phyloP scores from a whole-genome alignment of 179 eudicot genomes.

The Drosera spatulata region DNA sequence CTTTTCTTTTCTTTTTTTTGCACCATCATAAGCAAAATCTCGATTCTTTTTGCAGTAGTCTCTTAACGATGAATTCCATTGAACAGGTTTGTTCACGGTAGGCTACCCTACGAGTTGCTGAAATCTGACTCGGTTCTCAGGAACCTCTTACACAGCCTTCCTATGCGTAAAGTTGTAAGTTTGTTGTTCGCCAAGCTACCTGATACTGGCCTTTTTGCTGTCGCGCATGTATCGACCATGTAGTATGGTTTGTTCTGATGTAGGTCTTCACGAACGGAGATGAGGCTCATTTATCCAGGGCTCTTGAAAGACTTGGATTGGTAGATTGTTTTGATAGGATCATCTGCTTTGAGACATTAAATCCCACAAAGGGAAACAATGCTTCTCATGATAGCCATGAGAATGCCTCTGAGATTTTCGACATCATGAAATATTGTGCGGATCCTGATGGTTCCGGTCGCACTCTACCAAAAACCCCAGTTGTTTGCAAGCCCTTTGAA shows the following conservation, averaged over 20 bases:
- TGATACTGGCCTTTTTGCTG: background rate
- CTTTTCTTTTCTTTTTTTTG: background rate
- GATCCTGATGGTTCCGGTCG: slow-evolving; percentile 18
- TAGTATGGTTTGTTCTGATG: background rate
- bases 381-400: background rate
- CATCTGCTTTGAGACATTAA: slow-evolving; percentile 74
- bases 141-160: slow-evolving; percentile 60
- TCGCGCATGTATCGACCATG: background rate
- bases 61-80: background rate
- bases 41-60: too few relatives aligned
- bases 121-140: slow-evolving; percentile 70
- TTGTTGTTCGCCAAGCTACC: background rate
- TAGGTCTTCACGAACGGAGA: slow-evolving; percentile 81
- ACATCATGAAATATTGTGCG: slow-evolving; percentile 21
- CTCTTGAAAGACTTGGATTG: slow-evolving; percentile 60
- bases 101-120: slow-evolving; percentile 65
- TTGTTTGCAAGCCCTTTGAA: slow-evolving; percentile 77
- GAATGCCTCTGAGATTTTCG: slow-evolving; percentile 11
- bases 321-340: slow-evolving; percentile 76
- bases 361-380: slow-evolving; percentile 21
- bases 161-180: slow-evolving; percentile 76
- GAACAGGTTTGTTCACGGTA: slow-evolving; percentile 78
- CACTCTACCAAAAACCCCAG: slow-evolving; percentile 39
- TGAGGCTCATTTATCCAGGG: slow-evolving; percentile 45
- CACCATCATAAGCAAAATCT: background rate